Evolutionary conservation across 228 moss, liverwort and hornwort genomes (phyloP), one percentile per base, ranked within the genome.

Genomic region (Sphagnum magellanicum): DNA sequence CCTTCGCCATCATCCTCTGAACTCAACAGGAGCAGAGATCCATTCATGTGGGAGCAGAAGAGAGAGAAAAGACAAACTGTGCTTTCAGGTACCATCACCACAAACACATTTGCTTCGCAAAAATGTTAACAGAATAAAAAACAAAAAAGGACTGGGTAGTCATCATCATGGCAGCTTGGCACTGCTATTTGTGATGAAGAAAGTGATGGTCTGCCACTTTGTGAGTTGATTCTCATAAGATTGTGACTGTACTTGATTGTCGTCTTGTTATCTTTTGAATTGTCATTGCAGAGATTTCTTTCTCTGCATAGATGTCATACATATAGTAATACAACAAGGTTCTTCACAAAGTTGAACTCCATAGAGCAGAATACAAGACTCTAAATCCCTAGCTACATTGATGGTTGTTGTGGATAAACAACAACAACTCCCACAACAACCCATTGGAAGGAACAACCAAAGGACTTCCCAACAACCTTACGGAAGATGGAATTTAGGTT

Each of bases 31-130:
- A 81, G 84, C 4, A 83, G 80, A 47, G 84, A 76, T 48, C 84
- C 90, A 13, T 96, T 92, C 67, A 96, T 96, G 96, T 96, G 96
- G 96, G 96, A 96, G 73, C 92, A 96, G 74, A 96, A 96, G 71
- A 77, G 93, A 50, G 96, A 96, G 81, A 96, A 96, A 59, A 80
- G 93, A 61, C 92, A 96, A 77, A 96, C 96, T 6, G 96, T 91
- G 59, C 89, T 92, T 70, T 92, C 96, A 86, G 96, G 96, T 96
- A 32, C 32, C 32, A 49, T 4, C 14, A 8, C 5, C 14, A 5
- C 10, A 47, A 48, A 6, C 6, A 10, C 50, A 49, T 64, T 47
- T 10, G 6, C 6, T 14, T 50, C 48, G 5, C 55, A 8, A 8
- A 55, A 12, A 55, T 55, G 8, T 8, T 12, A 8, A 12, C 55